Evolutionary conservation across 345 rosid species (phyloP).

Genomic region (Durio zibethinus): DNA sequence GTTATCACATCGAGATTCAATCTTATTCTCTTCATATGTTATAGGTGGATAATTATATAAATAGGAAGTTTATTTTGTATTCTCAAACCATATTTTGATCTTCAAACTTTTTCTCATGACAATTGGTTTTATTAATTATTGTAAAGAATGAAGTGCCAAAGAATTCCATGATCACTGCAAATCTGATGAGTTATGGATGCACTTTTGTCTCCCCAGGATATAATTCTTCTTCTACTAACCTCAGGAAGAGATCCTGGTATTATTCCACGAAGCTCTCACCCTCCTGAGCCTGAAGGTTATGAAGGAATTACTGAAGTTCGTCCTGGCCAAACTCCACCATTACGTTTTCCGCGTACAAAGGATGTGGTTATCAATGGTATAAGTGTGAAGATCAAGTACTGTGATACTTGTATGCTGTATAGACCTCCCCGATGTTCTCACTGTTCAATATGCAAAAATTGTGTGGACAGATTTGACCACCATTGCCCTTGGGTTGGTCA

Average conservation of each 20-base stretch:
- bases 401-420: slow-evolving; percentile 89
- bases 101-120: neutral
- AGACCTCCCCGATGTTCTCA: slow-evolving; percentile 99
- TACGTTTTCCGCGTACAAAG: slow-evolving; percentile 53
- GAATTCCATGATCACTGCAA: neutral
- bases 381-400: slow-evolving; percentile 73
- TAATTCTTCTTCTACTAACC: slow-evolving; percentile 67
- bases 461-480: slow-evolving; percentile 93
- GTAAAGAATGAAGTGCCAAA: neutral
- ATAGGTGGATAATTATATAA: neutral
- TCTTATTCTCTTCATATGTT: neutral
- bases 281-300: slow-evolving; percentile 64
- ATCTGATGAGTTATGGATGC: neutral
- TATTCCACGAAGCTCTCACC: slow-evolving; percentile 66
- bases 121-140: neutral
- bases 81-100: neutral
- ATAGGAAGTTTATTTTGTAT: neutral
- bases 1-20: neutral
- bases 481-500: slow-evolving; percentile 99
- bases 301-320: slow-evolving; percentile 39
- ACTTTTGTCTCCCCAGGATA: slow-evolving; percentile 49
- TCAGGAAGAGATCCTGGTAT: slow-evolving; percentile 98
- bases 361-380: slow-evolving; percentile 75
- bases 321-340: slow-evolving; percentile 53
- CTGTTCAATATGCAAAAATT: slow-evolving; percentile 94